phyloP scores from a whole-genome alignment of 2,329 filamentous ascomycete genomes.

The Aspergillus persii region DNA sequence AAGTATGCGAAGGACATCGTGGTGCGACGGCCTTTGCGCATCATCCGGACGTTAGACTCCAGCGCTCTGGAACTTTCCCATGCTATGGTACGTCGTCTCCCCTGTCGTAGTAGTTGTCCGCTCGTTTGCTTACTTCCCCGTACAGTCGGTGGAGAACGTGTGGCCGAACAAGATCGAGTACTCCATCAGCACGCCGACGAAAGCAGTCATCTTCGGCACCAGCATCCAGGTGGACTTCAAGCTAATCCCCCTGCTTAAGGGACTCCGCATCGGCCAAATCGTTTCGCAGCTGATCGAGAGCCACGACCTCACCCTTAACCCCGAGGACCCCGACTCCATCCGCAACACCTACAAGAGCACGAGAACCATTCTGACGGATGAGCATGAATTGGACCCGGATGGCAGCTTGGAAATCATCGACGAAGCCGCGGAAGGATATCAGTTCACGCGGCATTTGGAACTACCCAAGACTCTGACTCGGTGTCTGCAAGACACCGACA shows the following conservation, averaged over 20 bases:
- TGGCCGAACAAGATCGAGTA: conserved; percentile 99
- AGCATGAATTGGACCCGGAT: conserved; percentile 67
- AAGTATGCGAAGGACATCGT: conserved; percentile 86
- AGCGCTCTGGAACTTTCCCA: conserved; percentile 76
- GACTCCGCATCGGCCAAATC: conserved; percentile 79
- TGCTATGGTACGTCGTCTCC: conserved; percentile 64
- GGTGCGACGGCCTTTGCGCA: conserved; percentile 72
- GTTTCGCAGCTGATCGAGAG: conserved; percentile 76
- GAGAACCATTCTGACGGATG: conserved; percentile 64
- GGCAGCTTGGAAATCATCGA: conserved; percentile 54
- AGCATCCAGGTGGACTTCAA: conserved; percentile 79
- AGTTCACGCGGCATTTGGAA: conserved; percentile 59
- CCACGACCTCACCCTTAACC: conserved; percentile 62
- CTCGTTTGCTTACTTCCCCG: conserved; percentile 14
- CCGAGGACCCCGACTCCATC: conserved; percentile 44
- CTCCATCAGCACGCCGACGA: conserved; percentile 87
- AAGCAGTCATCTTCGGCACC: conserved; percentile 93
- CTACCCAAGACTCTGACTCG: conserved; percentile 78
- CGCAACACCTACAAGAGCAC: conserved; percentile 58
- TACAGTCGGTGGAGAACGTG: conserved; percentile 79
- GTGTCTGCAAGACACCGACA: conserved; percentile 87
- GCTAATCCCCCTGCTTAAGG: conserved; percentile 84
- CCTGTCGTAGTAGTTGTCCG: neutral
- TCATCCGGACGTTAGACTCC: conserved; percentile 74
- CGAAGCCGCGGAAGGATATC: conserved; percentile 60